A percentile compares a stretch with the other conserved stretches of the same genome.
phyloP scores from a whole-genome alignment of 1,139 yeast genomes.

The Candida sp. region DNA sequence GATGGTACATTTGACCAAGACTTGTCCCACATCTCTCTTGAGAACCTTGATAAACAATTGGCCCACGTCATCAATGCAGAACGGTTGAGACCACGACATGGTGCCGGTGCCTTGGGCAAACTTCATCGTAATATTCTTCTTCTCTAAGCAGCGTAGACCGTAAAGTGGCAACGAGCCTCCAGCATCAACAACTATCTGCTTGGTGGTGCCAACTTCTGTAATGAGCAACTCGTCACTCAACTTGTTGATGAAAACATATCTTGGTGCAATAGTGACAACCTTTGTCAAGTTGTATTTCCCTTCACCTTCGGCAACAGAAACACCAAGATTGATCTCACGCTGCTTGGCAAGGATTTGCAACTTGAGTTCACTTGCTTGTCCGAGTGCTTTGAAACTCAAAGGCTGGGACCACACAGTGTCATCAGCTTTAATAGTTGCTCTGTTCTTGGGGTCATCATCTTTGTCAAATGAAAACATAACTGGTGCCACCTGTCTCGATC shows the following conservation, averaged over 20 bases:
- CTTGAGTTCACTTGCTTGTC: constrained; percentile 73
- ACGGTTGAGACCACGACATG: constrained; percentile 84
- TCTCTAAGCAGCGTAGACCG: constrained; percentile 51
- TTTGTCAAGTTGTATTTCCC: constrained; percentile 83
- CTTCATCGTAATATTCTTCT: constrained; percentile 62
- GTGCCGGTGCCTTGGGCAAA: constrained; percentile 58
- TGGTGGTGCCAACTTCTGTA: constrained; percentile 71
- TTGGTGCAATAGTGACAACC: constrained; percentile 80
- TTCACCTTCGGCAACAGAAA: constrained; percentile 81
- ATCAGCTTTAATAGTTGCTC: constrained; percentile 72
- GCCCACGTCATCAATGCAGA: constrained; percentile 83
- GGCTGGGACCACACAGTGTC: constrained; percentile 81
- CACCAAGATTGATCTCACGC: constrained; percentile 76
- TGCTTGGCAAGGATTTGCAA: constrained; percentile 63
- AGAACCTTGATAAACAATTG: constrained; percentile 74
- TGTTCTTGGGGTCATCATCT: constrained; percentile 59
- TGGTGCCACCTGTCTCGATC: constrained; percentile 48
- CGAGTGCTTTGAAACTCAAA: constrained; percentile 88
- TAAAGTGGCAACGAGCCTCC: constrained; percentile 67
- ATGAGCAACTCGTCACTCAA: constrained; percentile 60
- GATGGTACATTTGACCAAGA: constrained; percentile 72
- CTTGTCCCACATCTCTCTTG: constrained; percentile 66
- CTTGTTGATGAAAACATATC: constrained; percentile 75
- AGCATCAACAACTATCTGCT: constrained; percentile 47
- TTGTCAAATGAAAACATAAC: constrained; percentile 85